These are phyloP conservation scores for Leccinum rimulosum DNA, from an alignment of 768 basidiomycete species.

Conservation along the genomic window DNA sequence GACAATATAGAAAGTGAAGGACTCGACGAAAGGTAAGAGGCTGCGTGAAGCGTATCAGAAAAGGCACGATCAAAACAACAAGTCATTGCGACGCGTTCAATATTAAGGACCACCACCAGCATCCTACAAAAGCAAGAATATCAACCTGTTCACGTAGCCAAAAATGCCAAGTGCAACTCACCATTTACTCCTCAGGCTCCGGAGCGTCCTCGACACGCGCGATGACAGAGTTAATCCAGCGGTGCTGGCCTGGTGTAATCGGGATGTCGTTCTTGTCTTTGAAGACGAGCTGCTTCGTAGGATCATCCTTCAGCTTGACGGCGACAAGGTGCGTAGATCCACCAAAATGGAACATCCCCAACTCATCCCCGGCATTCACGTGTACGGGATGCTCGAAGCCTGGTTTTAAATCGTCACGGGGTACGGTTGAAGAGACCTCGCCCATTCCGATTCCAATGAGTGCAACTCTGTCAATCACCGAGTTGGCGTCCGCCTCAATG, in stretches of 20 bases:
- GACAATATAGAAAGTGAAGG: no score
- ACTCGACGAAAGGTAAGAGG: no score
- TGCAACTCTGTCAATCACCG: neutral
- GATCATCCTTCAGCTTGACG: slow-evolving; percentile 24
- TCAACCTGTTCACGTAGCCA: no score
- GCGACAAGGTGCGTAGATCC: slow-evolving; percentile 49
- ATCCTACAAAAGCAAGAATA: no score
- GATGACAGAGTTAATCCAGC: neutral
- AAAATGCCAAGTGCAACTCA: neutral
- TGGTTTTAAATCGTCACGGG: no score
- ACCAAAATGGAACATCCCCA: slow-evolving; percentile 56
- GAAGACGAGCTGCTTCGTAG: neutral
- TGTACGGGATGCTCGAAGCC: no score
- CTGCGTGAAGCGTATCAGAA: no score
- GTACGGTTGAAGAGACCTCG: no score
- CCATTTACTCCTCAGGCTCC: neutral
- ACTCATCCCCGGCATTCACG: neutral
- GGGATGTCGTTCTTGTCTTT: neutral
- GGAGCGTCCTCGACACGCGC: neutral
- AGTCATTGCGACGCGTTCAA: no score
- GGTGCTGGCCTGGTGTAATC: neutral
- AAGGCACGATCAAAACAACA: no score
- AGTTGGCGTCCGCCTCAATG: neutral
- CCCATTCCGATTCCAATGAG: neutral
- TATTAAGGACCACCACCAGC: no score